These are phyloP conservation scores for Komagataella pseudopastoris DNA, from an alignment of 805 yeast genomes.

Conservation along the genomic window DNA sequence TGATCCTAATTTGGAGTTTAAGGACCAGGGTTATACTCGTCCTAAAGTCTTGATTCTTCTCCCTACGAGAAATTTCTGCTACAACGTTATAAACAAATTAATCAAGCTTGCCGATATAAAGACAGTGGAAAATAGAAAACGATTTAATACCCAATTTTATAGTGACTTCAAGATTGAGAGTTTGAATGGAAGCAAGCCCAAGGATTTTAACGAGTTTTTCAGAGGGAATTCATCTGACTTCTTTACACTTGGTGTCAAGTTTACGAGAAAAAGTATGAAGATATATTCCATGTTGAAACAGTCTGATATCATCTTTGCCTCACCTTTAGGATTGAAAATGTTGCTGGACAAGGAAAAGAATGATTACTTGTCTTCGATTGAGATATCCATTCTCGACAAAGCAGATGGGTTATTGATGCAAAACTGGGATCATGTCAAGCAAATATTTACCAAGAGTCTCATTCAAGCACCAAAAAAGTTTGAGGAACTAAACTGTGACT, in stretches of 20 bases:
- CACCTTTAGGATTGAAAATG: conserved; percentile 81
- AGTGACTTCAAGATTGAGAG: conserved; percentile 22
- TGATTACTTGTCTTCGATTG: conserved; percentile 85
- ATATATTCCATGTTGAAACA: conserved; percentile 73
- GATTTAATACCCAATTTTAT: conserved; percentile 60
- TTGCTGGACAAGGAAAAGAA: conserved; percentile 44
- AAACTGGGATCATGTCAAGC: conserved; percentile 75
- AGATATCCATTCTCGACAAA: conserved; percentile 66
- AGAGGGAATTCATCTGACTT: conserved; percentile 87
- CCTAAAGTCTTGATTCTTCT: conserved; percentile 75
- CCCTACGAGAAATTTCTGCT: conserved; percentile 76
- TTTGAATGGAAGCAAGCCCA: conserved; percentile 49
- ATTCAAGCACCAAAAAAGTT: conserved; percentile 66
- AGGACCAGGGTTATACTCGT: conserved; percentile 94
- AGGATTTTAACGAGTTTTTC: conserved; percentile 68
- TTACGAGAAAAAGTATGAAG: conserved; percentile 78
- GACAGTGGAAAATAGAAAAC: conserved; percentile 69
- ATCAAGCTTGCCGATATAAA: conserved; percentile 51
- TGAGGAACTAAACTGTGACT: conserved; percentile 58
- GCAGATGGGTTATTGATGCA: conserved; percentile 84
- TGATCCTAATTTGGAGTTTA: conserved; percentile 31
- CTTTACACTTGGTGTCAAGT: conserved; percentile 82
- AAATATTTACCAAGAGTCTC: conserved; percentile 50
- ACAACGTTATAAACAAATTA: conserved; percentile 49
- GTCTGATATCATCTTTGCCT: conserved; percentile 79